Evolutionary conservation across 192 early-diverging fungal species (phyloP).

Genomic region (Entrophospora sp.): DNA sequence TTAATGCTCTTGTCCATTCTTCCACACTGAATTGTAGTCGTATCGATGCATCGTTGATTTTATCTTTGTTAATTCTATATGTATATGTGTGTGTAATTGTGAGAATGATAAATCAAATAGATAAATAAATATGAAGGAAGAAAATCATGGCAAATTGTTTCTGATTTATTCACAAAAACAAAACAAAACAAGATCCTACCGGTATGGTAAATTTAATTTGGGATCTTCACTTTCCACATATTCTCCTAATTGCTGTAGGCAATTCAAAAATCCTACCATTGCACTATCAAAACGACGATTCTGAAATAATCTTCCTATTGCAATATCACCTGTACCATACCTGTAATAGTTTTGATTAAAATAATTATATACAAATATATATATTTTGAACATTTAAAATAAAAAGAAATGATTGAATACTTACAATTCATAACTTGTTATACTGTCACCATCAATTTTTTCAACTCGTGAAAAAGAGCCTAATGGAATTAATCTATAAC

Average conservation of each 20-base stretch:
- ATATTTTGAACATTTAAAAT: not conserved
- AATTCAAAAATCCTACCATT: conserved; percentile 84
- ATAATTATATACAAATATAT: not conserved
- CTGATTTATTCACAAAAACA: no score
- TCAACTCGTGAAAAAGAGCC: conserved; percentile 89
- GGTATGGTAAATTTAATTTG: conserved; percentile 75
- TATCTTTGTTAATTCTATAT: conserved; percentile 76
- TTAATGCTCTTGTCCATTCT: no score
- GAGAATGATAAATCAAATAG: not conserved
- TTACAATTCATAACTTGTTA: conserved; percentile 70
- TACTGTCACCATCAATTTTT: conserved; percentile 67
- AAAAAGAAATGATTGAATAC: conserved; percentile 16
- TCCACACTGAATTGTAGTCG: no score
- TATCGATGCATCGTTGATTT: conserved; percentile 71
- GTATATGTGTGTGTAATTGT: not conserved
- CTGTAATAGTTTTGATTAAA: conserved; percentile 31
- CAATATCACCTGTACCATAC: conserved; percentile 77
- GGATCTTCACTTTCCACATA: conserved; percentile 64
- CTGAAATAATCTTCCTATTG: conserved; percentile 64
- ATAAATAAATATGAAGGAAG: not conserved
- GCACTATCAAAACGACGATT: conserved; percentile 81
- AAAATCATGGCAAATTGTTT: not conserved
- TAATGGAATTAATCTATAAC: conserved; percentile 80
- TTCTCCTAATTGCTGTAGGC: conserved; percentile 82
- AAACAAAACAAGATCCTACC: conserved; percentile 44